phyloP scores from a whole-genome alignment of 768 basidiomycete genomes.

The Boletellus sp. region DNA sequence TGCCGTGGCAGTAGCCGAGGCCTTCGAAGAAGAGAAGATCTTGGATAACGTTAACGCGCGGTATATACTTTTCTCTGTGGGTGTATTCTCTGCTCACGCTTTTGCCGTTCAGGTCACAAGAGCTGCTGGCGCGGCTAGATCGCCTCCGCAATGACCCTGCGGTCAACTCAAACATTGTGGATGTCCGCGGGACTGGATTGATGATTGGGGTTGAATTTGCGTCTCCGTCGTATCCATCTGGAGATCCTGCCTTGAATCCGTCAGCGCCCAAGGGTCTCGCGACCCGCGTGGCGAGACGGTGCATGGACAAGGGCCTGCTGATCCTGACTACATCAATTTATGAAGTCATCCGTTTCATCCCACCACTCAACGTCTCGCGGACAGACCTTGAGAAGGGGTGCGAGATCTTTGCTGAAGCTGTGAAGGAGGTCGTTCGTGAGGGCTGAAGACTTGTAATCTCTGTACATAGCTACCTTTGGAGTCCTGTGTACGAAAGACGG shows the following conservation, averaged over 20 bases:
- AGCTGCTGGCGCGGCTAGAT: constrained; percentile 64
- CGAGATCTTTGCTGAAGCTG: constrained; percentile 62
- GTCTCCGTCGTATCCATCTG: constrained; percentile 52
- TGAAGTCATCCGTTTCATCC: constrained; percentile 90
- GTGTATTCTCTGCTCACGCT: neutral
- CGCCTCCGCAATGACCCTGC: constrained; percentile 51
- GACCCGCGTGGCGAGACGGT: constrained; percentile 67
- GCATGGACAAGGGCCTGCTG: constrained; percentile 82
- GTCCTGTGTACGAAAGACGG: neutral
- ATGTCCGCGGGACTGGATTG: constrained; percentile 84
- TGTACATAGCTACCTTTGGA: too few relatives aligned
- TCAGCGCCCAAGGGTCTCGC: constrained; percentile 55
- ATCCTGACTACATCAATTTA: constrained; percentile 88
- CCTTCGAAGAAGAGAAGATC: constrained; percentile 75
- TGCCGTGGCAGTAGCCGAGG: constrained; percentile 76
- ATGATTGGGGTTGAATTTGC: constrained; percentile 86
- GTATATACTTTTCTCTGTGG: constrained; percentile 33
- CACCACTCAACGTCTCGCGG: constrained; percentile 76
- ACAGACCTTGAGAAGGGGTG: constrained; percentile 71
- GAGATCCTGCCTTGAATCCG: constrained; percentile 41
- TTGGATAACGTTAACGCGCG: constrained; percentile 75
- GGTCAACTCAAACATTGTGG: constrained; percentile 61
- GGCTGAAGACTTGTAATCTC: constrained; percentile 13
- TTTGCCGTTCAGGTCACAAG: constrained; percentile 49
- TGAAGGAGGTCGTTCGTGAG: constrained; percentile 62